A percentile compares a stretch with the other conserved stretches of the same genome.
Evolutionary conservation across 139 green algal genomes (phyloP).

Genomic region (Volvox africanus): DNA sequence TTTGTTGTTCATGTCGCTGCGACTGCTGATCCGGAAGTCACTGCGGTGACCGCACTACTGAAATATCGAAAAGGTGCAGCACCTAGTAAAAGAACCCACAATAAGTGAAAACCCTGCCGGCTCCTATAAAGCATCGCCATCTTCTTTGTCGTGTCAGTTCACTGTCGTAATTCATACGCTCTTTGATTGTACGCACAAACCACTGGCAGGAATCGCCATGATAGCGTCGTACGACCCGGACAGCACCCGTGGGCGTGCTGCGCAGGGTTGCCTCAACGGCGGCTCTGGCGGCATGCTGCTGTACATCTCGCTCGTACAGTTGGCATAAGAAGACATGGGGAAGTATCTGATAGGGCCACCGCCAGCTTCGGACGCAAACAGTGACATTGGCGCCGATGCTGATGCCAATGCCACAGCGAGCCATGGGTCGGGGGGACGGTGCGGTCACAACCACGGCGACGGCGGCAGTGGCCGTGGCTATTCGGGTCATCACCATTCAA

Average conservation of each 20-base stretch:
- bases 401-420: not conserved
- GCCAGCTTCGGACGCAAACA: not conserved
- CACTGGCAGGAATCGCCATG: conserved; percentile 52
- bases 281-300: conserved; percentile 71
- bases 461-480: not conserved
- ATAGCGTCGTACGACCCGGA: conserved; percentile 58
- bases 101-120: too few relatives aligned
- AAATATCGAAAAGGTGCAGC: too few relatives aligned
- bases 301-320: conserved; percentile 76
- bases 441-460: not conserved
- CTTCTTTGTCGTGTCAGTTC: too few relatives aligned
- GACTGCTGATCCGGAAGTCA: too few relatives aligned
- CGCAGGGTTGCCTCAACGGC: conserved; percentile 71
- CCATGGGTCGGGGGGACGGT: not conserved
- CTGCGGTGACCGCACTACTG: too few relatives aligned
- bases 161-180: too few relatives aligned
- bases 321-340: conserved; percentile 69
- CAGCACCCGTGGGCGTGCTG: not conserved
- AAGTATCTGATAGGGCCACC: conserved; percentile 35
- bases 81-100: too few relatives aligned
- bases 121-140: too few relatives aligned
- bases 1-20: too few relatives aligned
- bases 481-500: too few relatives aligned
- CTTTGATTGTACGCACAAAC: too few relatives aligned
- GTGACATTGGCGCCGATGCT: not conserved